Conservation (phyloP, 179 eudicot genomes). For the Heliamphora pulchella region DNA sequence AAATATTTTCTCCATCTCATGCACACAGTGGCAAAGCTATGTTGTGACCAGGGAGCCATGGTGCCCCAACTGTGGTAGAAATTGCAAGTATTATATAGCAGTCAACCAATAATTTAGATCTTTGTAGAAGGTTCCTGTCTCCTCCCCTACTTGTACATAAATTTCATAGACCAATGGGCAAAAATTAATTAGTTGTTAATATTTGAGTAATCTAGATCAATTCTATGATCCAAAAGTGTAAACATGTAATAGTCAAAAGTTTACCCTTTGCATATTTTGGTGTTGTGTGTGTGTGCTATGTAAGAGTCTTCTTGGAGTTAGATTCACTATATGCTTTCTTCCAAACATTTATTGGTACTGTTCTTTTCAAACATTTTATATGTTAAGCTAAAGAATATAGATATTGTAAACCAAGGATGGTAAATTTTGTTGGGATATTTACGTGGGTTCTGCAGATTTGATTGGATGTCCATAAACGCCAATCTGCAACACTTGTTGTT, state of each 20-base stretch:
- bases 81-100: too few relatives aligned
- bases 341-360: background rate
- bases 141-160: too few relatives aligned
- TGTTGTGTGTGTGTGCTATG: background rate
- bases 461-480: conserved; percentile 18
- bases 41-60: too few relatives aligned
- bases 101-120: too few relatives aligned
- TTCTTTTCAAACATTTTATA: background rate
- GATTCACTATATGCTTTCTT: background rate
- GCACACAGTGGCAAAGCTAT: background rate
- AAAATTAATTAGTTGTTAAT: background rate
- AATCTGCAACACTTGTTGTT: conserved; percentile 10
- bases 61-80: too few relatives aligned
- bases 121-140: too few relatives aligned
- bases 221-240: background rate
- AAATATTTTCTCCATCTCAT: background rate
- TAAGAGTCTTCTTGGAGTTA: background rate
- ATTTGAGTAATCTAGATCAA: background rate
- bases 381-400: background rate
- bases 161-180: background rate
- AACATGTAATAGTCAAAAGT: background rate
- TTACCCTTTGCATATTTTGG: background rate
- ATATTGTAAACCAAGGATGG: background rate
- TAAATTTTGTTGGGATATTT: conserved; percentile 5
- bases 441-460: conserved; percentile 31